These are phyloP conservation scores for Globisporangium cederbergense DNA, from an alignment of 352 stramenopile genomes.

Conservation along the genomic window DNA sequence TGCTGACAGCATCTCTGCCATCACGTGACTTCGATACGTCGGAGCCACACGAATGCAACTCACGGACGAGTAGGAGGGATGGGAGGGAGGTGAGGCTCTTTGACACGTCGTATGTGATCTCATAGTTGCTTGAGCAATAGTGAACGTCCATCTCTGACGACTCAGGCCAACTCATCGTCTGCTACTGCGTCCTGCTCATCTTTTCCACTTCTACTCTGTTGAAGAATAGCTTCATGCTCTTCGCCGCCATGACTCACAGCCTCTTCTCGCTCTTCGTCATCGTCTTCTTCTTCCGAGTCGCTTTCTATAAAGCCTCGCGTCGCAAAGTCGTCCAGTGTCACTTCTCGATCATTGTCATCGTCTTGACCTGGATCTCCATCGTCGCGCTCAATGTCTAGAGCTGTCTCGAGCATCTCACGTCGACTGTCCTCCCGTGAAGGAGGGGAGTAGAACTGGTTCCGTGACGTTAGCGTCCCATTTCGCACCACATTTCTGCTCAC, in stretches of 20 bases:
- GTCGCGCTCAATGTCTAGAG: not conserved
- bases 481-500: not conserved
- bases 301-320: constrained; percentile 2
- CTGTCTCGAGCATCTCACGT: not conserved
- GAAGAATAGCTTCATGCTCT: not conserved
- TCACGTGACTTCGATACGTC: not conserved
- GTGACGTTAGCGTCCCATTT: constrained; percentile 12
- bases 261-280: not conserved
- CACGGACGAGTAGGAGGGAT: too few species aligned
- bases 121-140: not conserved
- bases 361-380: not conserved
- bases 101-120: not conserved
- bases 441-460: constrained; percentile 18
- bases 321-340: not conserved
- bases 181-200: not conserved
- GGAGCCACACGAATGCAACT: too few species aligned
- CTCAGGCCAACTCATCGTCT: not conserved
- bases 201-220: not conserved
- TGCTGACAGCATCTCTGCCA: not conserved
- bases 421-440: not conserved
- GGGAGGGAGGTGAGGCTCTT: too few species aligned
- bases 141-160: not conserved
- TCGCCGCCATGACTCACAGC: too few species aligned
- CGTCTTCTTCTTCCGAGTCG: not conserved
- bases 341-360: not conserved